These are phyloP conservation scores for Cucurbita argyrosperma DNA, from an alignment of 306 rosid genomes.

Conservation along the genomic window DNA sequence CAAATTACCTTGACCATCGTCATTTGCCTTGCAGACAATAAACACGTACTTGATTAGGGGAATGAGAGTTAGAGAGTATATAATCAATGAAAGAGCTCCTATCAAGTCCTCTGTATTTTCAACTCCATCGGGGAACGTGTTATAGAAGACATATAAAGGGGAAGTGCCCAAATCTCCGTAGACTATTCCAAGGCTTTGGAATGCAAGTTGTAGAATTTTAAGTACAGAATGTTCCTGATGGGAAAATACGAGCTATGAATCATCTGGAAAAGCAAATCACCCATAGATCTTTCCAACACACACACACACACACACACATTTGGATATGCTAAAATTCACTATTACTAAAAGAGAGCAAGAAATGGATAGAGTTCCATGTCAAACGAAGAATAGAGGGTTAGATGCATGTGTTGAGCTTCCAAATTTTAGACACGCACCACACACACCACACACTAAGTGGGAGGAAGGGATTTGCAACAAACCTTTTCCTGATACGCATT, in stretches of 20 bases:
- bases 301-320: background rate
- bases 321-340: background rate
- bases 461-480: background rate
- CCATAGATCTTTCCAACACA: background rate
- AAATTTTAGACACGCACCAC: background rate
- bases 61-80: slow-evolving; percentile 85
- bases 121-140: slow-evolving; percentile 62
- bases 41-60: slow-evolving; percentile 84
- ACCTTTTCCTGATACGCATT: slow-evolving; percentile 1
- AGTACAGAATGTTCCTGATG: slow-evolving; percentile 53
- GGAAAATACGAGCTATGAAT: slow-evolving; percentile 15
- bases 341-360: background rate
- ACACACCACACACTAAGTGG: background rate
- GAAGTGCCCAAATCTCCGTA: slow-evolving; percentile 96
- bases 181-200: slow-evolving; percentile 95
- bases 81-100: slow-evolving; percentile 89
- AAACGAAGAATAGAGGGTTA: too few relatives aligned
- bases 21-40: slow-evolving; percentile 78
- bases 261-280: background rate
- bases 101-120: slow-evolving; percentile 63
- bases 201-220: slow-evolving; percentile 75
- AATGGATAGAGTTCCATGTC: background rate
- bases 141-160: slow-evolving; percentile 86
- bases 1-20: slow-evolving; percentile 87
- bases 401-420: too few relatives aligned